These are phyloP conservation scores for Jimgerdemannia flammicorona DNA, from an alignment of 192 early-diverging fungal species.

Conservation along the genomic window DNA sequence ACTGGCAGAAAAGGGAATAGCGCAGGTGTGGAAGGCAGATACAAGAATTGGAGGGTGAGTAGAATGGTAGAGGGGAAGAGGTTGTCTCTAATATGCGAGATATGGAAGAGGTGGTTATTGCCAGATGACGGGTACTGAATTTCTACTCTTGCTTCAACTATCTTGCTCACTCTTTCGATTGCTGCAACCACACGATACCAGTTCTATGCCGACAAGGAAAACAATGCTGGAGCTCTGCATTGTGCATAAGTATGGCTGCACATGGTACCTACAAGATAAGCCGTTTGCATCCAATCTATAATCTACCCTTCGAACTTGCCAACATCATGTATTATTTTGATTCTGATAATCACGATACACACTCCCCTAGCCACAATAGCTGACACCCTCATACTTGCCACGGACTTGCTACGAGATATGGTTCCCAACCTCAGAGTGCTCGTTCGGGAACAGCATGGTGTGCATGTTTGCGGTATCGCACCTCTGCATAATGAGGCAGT, in stretches of 20 bases:
- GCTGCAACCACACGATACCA: too few relatives aligned
- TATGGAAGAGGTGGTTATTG: not conserved
- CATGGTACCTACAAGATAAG: slow-evolving; percentile 28
- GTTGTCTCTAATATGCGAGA: not conserved
- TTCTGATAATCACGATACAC: not conserved
- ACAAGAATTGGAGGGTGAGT: too few relatives aligned
- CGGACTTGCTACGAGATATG: not conserved
- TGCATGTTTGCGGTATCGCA: slow-evolving; percentile 29
- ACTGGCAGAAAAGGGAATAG: slow-evolving; percentile 18
- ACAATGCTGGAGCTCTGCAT: slow-evolving; percentile 35
- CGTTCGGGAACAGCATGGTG: slow-evolving; percentile 29
- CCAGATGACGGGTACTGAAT: too few relatives aligned
- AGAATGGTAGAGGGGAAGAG: not conserved
- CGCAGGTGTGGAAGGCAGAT: slow-evolving; percentile 47
- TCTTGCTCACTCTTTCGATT: too few relatives aligned
- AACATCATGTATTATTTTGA: not conserved
- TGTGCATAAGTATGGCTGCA: slow-evolving; percentile 31
- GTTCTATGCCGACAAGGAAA: not conserved
- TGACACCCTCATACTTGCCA: not conserved
- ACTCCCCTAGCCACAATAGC: not conserved
- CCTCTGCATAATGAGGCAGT: too few relatives aligned
- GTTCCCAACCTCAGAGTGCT: slow-evolving; percentile 30
- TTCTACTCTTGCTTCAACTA: not conserved
- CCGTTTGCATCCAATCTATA: not conserved
- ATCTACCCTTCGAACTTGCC: too few relatives aligned